A percentile compares a stretch with the other conserved stretches of the same genome.
Evolutionary conservation across 495 filamentous ascomycete genomes (phyloP).

Genomic region (Jackrogersella multiformis): DNA sequence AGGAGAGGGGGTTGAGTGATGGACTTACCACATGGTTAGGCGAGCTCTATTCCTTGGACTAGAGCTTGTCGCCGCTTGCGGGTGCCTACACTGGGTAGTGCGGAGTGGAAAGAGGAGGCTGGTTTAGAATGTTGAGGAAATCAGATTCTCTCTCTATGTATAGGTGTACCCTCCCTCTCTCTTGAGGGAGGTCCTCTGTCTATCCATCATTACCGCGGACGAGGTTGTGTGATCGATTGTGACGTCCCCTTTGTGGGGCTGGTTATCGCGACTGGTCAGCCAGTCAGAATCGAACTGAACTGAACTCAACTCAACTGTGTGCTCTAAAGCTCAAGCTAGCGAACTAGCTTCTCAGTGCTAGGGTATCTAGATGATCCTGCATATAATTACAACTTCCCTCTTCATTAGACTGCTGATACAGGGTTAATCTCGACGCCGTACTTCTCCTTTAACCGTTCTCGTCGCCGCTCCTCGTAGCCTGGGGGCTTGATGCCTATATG

Average conservation of each 20-base stretch:
- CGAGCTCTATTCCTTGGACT: background rate
- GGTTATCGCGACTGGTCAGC: background rate
- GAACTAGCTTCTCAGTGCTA: background rate
- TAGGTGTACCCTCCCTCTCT: conserved; percentile 13
- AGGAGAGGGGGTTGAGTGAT: background rate
- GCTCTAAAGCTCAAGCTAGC: background rate
- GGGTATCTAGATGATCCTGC: no score
- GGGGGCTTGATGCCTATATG: conserved; percentile 78
- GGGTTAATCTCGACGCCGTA: conserved; percentile 86
- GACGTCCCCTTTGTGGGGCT: background rate
- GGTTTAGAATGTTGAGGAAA: conserved; percentile 30
- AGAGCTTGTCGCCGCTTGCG: conserved; percentile 3
- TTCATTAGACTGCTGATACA: conserved; percentile 47
- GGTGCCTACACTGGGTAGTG: no score
- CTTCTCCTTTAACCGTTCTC: conserved; percentile 83
- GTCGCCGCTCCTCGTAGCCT: conserved; percentile 87
- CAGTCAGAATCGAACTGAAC: no score
- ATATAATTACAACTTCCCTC: background rate
- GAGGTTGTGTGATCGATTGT: background rate
- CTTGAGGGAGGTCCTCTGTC: conserved; percentile 13
- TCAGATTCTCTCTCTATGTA: conserved; percentile 49
- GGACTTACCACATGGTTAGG: conserved; percentile 32
- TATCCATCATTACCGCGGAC: conserved; percentile 14
- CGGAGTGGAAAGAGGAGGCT: background rate
- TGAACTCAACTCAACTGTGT: no score